Evolutionary conservation across 495 filamentous ascomycete species (phyloP).

Genomic region (Evansstolkia leycettana): DNA sequence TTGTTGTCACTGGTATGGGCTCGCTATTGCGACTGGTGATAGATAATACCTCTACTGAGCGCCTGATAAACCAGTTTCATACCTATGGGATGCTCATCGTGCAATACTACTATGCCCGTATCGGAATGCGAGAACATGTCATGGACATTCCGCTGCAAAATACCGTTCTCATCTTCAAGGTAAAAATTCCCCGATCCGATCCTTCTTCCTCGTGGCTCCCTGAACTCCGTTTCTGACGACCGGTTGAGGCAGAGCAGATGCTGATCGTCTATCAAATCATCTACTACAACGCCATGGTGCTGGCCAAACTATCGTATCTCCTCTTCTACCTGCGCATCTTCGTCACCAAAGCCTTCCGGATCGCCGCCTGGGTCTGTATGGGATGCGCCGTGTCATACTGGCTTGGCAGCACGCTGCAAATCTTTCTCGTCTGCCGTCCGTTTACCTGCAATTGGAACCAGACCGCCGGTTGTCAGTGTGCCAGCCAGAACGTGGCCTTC

Average conservation of each 20-base stretch:
- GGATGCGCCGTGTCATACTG: conserved; percentile 14
- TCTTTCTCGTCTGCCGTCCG: conserved; percentile 23
- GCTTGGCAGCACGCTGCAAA: conserved; percentile 11
- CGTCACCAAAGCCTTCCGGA: conserved; percentile 12
- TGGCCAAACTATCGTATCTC: conserved; percentile 27
- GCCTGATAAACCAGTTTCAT: conserved; percentile 8
- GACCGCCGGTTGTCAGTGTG: conserved; percentile 7
- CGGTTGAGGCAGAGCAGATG: conserved; percentile 5
- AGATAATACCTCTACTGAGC: no score
- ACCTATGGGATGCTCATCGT: conserved; percentile 14
- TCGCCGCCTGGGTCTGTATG: conserved; percentile 8
- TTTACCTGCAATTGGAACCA: conserved; percentile 14
- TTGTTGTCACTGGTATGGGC: conserved; percentile 3
- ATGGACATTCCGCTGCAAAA: conserved; percentile 8
- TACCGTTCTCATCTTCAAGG: conserved; percentile 9
- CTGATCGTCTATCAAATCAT: conserved; percentile 13
- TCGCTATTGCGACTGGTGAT: no score
- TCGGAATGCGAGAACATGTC: conserved; percentile 12
- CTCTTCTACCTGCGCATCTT: conserved; percentile 26
- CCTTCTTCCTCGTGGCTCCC: no score
- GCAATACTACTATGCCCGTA: conserved; percentile 11
- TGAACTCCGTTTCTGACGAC: no score
- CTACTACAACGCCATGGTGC: conserved; percentile 23
- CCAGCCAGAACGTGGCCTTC: conserved; percentile 12
- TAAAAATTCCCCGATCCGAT: no score